These are phyloP conservation scores for Clathrus columnatus DNA, from an alignment of 768 basidiomycete species.

Conservation along the genomic window DNA sequence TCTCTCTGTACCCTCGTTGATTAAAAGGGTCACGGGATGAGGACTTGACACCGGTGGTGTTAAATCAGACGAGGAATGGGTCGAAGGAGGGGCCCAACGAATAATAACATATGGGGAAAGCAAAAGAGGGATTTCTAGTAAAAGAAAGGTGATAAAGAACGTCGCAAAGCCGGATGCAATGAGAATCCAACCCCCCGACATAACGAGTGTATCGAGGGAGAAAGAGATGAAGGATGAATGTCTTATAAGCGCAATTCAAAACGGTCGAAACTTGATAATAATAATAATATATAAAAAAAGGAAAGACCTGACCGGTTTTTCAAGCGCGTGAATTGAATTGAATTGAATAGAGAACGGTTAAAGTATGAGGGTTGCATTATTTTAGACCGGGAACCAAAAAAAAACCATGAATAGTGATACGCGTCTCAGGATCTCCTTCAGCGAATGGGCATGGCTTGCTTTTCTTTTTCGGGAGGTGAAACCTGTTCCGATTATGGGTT, in stretches of 20 bases:
- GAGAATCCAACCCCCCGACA: not conserved
- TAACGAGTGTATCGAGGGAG: not conserved
- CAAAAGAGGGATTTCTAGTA: not conserved
- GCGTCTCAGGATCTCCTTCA: not conserved
- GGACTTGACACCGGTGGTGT: not conserved
- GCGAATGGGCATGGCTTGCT: not conserved
- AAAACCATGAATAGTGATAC: not conserved
- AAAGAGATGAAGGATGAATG: not conserved
- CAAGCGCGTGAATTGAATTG: not conserved
- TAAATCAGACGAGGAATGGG: not conserved
- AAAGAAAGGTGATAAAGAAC: not conserved
- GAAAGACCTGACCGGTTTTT: not conserved
- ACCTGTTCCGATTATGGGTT: not conserved
- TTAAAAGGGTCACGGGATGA: constrained; percentile 81
- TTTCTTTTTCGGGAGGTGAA: too few species aligned
- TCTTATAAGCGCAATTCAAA: not conserved
- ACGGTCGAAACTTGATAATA: too few species aligned
- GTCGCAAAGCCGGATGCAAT: not conserved
- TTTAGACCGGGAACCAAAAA: not conserved
- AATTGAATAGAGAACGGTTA: not conserved
- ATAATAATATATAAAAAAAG: too few species aligned
- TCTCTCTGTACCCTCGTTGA: constrained; percentile 72
- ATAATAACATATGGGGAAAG: not conserved
- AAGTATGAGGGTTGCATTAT: not conserved
- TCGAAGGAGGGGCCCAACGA: not conserved